phyloP scores from a whole-genome alignment of 768 basidiomycete genomes.

The Hygrophorus russula region DNA sequence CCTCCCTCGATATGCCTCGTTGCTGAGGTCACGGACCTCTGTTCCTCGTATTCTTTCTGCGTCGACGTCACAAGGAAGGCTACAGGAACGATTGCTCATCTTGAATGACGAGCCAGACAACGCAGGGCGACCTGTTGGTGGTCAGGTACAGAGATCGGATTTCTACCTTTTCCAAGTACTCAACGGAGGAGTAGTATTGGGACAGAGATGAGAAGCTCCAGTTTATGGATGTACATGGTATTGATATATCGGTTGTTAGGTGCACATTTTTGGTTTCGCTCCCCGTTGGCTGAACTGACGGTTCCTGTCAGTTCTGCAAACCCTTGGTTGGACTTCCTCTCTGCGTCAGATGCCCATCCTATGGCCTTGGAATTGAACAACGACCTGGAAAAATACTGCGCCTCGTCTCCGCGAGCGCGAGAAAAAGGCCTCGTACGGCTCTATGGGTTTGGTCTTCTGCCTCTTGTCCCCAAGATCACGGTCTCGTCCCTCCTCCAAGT shows the following conservation, averaged over 20 bases:
- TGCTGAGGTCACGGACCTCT: slow-evolving; percentile 50
- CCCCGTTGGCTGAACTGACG: not conserved
- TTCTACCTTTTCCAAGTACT: not conserved
- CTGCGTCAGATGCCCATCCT: slow-evolving; percentile 49
- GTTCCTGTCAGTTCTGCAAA: slow-evolving; percentile 55
- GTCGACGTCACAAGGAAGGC: slow-evolving; percentile 29
- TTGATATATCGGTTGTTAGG: slow-evolving; percentile 75
- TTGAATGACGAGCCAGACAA: slow-evolving; percentile 67
- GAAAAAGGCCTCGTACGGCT: slow-evolving; percentile 43
- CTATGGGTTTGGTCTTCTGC: slow-evolving; percentile 78
- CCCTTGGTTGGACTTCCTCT: slow-evolving; percentile 85
- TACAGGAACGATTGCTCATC: slow-evolving; percentile 65
- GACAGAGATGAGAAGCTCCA: slow-evolving; percentile 60
- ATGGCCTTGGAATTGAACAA: slow-evolving; percentile 65
- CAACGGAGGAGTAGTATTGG: slow-evolving; percentile 40
- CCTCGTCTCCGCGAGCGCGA: slow-evolving; percentile 39
- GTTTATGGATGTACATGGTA: slow-evolving; percentile 80
- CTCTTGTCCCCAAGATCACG: slow-evolving; percentile 60
- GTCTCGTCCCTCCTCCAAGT: slow-evolving; percentile 46
- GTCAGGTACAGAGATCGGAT: slow-evolving; percentile 27
- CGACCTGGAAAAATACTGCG: slow-evolving; percentile 73
- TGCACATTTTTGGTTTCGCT: slow-evolving; percentile 12
- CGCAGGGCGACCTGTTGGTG: slow-evolving; percentile 69
- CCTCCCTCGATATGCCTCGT: slow-evolving; percentile 62
- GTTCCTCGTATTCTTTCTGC: slow-evolving; percentile 58